Base-by-base conservation (phyloP, 352 stramenopile species). In the Achlya hypogyna region DNA sequence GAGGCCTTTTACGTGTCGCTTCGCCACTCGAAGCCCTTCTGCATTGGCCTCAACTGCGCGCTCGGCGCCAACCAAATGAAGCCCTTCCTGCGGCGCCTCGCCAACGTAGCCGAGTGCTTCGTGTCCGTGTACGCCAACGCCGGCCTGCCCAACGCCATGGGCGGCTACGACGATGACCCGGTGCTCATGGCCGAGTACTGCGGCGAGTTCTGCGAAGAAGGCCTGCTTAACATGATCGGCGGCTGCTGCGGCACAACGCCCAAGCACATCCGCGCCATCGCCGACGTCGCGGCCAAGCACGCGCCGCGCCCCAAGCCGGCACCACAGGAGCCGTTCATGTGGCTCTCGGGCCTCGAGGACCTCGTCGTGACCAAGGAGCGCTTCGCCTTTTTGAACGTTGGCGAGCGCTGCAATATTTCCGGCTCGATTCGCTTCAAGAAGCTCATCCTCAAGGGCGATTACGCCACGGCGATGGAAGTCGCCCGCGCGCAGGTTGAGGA, bases 61-160 rank as follows among this genome's bases (percentile, higher is more conserved):
- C 74, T 99, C 20, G 96, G 96, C 42, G 95, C 96, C 22, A 85
- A 95, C 63, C 94, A 98, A 72, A 99, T 99, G 96, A 86, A 87
- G 69, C 96, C 96, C 12, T 99, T 98, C 75, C 73, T 98, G 22
- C 84, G 98, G 66, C 84, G 88, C n/a, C 77, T 88, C 42, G 63
- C 87, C 27, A 96, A 97, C 47, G 84, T 88, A 53, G 93, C 92
- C 31, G 94, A 98, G 75, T 98, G 93, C 75, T 99, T 98, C 65
- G 84, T 99, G 49, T 95, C 96, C 31, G 91, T 98, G 27, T 99
- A 99, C 71, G 95, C 93, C 6, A 99, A 99, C 76, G 96, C 96
- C 38, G 96, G 96, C 71, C 79, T 99, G 43, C 96, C 96, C 1
- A 99, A 99, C 74, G 93, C 92, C 27, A 98, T 99, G 95, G 96